Evolutionary conservation across 805 yeast genomes (phyloP).

Genomic region (Metschnikowia drakensbergensis): DNA sequence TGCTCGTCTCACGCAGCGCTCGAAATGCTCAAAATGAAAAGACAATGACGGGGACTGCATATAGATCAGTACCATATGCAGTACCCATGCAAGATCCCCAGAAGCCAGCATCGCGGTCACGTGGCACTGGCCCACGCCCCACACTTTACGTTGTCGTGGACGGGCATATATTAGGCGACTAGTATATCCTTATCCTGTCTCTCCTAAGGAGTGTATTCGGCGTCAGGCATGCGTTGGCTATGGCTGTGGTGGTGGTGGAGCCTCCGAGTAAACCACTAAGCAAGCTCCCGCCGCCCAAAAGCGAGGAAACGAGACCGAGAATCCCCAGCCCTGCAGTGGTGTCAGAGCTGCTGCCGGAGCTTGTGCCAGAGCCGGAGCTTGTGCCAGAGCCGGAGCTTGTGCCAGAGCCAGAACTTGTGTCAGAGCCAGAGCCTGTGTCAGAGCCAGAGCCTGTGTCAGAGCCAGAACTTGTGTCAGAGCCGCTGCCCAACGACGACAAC

Average conservation of each 20-base stretch:
- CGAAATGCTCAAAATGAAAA: no score
- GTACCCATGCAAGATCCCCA: no score
- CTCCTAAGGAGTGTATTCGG: constrained; percentile 3
- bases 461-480: not conserved
- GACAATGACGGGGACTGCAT: no score
- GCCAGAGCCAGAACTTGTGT: no score
- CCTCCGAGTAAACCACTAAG: constrained; percentile 11
- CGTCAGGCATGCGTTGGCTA: constrained; percentile 12
- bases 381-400: not conserved
- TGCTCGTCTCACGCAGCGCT: no score
- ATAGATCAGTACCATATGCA: not conserved
- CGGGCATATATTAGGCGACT: not conserved
- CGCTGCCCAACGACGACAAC: not conserved
- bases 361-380: not conserved
- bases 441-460: not conserved
- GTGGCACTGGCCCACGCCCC: no score
- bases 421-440: not conserved
- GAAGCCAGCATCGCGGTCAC: no score
- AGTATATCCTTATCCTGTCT: constrained; percentile 12
- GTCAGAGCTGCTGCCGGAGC: not conserved
- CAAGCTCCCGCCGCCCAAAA: constrained; percentile 6
- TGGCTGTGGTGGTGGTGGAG: constrained; percentile 10
- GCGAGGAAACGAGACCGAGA: constrained; percentile 4
- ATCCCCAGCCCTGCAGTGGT: constrained; percentile 1
- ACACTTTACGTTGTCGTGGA: no score